Percentiles rank a stretch among this genome's conserved stretches.
These are phyloP conservation scores for Ascomycota sp. DNA, from an alignment of 2,329 filamentous ascomycete species.

Conservation along the genomic window DNA sequence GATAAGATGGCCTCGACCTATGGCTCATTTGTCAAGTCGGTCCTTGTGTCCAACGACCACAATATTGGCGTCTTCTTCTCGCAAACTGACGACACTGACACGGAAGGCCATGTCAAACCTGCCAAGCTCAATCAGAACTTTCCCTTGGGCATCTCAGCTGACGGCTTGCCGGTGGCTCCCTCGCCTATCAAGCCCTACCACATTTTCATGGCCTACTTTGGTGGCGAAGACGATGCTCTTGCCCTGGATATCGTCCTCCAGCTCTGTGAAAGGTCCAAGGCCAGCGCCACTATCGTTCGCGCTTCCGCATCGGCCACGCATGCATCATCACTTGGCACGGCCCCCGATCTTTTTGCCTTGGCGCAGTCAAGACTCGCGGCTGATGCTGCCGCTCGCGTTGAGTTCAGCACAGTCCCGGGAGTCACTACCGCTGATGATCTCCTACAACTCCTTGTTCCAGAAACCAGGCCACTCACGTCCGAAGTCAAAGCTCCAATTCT, in stretches of 20 bases:
- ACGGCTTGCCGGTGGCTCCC: constrained; percentile 35
- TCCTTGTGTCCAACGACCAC: constrained; percentile 43
- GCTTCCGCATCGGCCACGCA: background rate
- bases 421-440: constrained; percentile 6
- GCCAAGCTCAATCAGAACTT: constrained; percentile 26
- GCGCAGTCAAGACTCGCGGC: constrained; percentile 2
- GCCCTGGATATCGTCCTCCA: constrained; percentile 70
- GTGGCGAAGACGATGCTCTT: constrained; percentile 60
- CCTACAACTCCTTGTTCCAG: constrained; percentile 4
- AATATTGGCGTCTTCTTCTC: constrained; percentile 67
- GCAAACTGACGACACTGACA: constrained; percentile 25
- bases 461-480: constrained; percentile 1
- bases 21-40: constrained; percentile 49
- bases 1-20: constrained; percentile 31
- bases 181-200: constrained; percentile 54
- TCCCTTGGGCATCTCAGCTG: constrained; percentile 34
- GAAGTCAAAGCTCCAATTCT: constrained; percentile 3
- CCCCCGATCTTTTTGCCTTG: constrained; percentile 2
- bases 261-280: constrained; percentile 55
- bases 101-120: constrained; percentile 12
- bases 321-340: constrained; percentile 1
- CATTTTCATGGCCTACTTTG: constrained; percentile 74
- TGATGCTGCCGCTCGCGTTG: constrained; percentile 4
- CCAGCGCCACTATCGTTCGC: constrained; percentile 55
- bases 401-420: constrained; percentile 4